Conservation (phyloP, 2,329 filamentous ascomycete genomes). For the Nigrospora oryzae region DNA sequence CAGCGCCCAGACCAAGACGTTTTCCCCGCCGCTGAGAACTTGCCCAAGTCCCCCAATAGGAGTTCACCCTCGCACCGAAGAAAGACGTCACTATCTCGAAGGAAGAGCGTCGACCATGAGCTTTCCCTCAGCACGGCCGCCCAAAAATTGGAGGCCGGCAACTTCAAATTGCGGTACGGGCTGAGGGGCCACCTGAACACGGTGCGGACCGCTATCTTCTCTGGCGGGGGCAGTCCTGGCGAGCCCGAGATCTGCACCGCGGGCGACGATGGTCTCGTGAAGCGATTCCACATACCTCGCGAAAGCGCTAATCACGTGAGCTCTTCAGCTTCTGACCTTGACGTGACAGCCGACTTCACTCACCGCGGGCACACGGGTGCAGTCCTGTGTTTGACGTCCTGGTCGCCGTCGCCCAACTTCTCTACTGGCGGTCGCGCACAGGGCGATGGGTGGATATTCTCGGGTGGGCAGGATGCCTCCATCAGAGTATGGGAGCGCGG, state of each 20-base stretch:
- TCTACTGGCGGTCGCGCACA: constrained; percentile 79
- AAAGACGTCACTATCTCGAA: constrained; percentile 69
- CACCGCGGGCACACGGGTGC: constrained; percentile 89
- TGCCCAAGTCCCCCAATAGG: constrained; percentile 72
- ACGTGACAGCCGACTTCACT: constrained; percentile 89
- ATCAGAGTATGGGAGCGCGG: constrained; percentile 94
- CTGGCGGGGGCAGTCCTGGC: constrained; percentile 86
- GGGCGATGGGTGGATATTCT: constrained; percentile 98
- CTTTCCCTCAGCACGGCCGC: constrained; percentile 37
- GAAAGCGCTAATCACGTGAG: constrained; percentile 50
- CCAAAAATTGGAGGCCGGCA: constrained; percentile 60
- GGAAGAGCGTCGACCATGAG: constrained; percentile 62
- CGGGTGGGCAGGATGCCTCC: constrained; percentile 87
- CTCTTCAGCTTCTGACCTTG: constrained; percentile 64
- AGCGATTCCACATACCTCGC: constrained; percentile 90
- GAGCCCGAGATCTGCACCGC: constrained; percentile 96
- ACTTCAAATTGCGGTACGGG: constrained; percentile 89
- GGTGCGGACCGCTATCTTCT: constrained; percentile 91
- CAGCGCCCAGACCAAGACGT: constrained; percentile 78
- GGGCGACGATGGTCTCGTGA: constrained; percentile 91
- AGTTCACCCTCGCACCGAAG: constrained; percentile 63
- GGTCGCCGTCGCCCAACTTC: constrained; percentile 80
- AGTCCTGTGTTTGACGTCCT: constrained; percentile 79
- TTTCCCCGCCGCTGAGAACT: constrained; percentile 75
- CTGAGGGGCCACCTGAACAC: constrained; percentile 89